A percentile compares a stretch with the other conserved stretches of the same genome.
Evolutionary conservation across 176 grass and related monocot species (phyloP).

Genomic region (Triticum turgidum): DNA sequence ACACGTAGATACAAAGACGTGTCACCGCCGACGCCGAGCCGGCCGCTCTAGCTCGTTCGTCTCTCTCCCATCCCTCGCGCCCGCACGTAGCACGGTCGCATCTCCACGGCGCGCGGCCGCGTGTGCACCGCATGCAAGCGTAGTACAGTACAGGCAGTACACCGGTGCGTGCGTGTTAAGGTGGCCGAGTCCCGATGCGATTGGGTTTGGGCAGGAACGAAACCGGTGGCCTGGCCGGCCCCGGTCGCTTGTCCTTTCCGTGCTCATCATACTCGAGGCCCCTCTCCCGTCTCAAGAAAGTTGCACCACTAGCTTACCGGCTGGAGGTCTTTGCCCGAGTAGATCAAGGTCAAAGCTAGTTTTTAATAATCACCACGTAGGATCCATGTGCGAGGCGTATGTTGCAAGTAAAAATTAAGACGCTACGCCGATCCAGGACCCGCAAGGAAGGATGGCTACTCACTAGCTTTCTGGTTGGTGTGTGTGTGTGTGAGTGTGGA

Average conservation of each 20-base stretch:
- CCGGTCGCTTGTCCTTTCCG: slow-evolving; percentile 12
- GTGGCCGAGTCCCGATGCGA: slow-evolving; percentile 41
- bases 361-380: not conserved
- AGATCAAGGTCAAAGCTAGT: not conserved
- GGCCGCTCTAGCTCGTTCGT: not conserved
- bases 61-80: no score
- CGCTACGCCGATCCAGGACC: not conserved
- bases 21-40: not conserved
- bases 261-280: not conserved
- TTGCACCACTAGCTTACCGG: not conserved
- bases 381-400: not conserved
- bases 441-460: not conserved
- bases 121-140: not conserved
- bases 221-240: not conserved
- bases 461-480: not conserved
- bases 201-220: slow-evolving; percentile 7
- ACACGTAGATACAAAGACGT: not conserved
- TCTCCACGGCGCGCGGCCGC: not conserved
- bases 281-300: not conserved
- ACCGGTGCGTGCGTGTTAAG: not conserved
- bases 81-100: not conserved
- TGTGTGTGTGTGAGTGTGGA: no score
- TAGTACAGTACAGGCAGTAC: no score
- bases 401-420: not conserved
- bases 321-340: not conserved